Conservation (phyloP, 306 rosid species). For the Geum urbanum region DNA sequence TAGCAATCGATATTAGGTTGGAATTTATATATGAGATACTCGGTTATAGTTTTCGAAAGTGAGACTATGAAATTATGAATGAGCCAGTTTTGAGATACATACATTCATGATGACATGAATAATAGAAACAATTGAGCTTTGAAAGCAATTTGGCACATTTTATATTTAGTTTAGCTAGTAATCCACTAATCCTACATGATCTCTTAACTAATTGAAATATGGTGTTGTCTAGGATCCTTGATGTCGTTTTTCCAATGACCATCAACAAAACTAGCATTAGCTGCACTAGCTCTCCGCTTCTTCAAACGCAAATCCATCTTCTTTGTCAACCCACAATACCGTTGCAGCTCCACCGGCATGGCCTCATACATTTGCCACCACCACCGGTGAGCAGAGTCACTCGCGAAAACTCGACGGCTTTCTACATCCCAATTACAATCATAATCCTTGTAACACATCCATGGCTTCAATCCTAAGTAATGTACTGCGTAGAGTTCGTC, state of each 20-base stretch:
- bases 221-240: constrained; percentile 51
- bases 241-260: constrained; percentile 59
- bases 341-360: constrained; percentile 47
- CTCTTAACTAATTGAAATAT: not conserved
- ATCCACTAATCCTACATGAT: too few species aligned
- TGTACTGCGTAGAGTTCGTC: constrained; percentile 41
- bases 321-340: constrained; percentile 51
- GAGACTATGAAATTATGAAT: too few species aligned
- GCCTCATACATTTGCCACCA: constrained; percentile 80
- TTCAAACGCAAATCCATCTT: constrained; percentile 39
- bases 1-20: too few species aligned
- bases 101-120: too few species aligned
- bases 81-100: too few species aligned
- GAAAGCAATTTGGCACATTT: too few species aligned
- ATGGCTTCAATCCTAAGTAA: constrained; percentile 82
- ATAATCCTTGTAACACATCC: constrained; percentile 83
- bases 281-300: constrained; percentile 40
- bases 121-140: too few species aligned
- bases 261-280: constrained; percentile 33
- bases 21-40: too few species aligned
- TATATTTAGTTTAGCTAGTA: too few species aligned
- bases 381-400: constrained; percentile 50
- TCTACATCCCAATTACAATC: constrained; percentile 83
- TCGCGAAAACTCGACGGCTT: constrained; percentile 38
- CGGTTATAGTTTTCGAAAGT: too few species aligned